Base-by-base conservation (phyloP, 495 filamentous ascomycete species). In the Hyaloscypha hepaticicola region DNA sequence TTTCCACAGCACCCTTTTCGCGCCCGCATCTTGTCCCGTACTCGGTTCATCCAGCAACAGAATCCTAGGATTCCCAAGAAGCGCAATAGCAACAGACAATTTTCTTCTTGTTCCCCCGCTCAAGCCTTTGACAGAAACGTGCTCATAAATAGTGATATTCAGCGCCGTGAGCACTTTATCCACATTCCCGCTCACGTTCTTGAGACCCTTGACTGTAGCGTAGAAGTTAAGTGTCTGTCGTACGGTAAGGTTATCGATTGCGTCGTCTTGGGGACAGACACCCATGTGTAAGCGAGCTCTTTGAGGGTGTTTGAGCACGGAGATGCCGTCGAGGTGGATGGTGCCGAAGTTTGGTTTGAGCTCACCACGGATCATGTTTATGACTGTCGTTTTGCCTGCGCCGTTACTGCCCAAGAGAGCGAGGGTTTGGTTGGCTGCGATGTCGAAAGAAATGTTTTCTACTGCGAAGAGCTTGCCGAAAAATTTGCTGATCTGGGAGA, bases 21-120 rank as follows among this genome's bases (percentile, higher is more conserved):
- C 75, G 7, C 74, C 77, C 12, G 80, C 79, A 63, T 83, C 79
- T 76, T 82, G 79, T 25, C 80, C 79, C 26, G 71, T 75, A n/a
- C 69, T 73, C 1, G 78, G 78, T 66, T 80, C 75, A 66, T 83
- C 79, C n/a, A 83, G 77, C 9, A 83, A 68, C 3, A 83, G 68
- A 0, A 83, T 77, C 14, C 77, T 67, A 0, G 81, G 81, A 63
- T 83, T 81, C 11, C 81, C 81, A 22, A 57, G 51, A 6, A 66
- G 26, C 5, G 80, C 81, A 48, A 83, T 82, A n/a, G 76, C 81
- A 5, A 84, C 72, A 27, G 70, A 75, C 0, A 84, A 74, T 61
- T 84, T 84, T 8, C 81, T 65, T 68, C 80, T 79, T 52, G 81
- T 83, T 53, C 81, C 81, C 19, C 81, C 80, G 2, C 74, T 77